Evolutionary conservation across 805 yeast species (phyloP).

Genomic region (Scheffersomyces lignosus): DNA sequence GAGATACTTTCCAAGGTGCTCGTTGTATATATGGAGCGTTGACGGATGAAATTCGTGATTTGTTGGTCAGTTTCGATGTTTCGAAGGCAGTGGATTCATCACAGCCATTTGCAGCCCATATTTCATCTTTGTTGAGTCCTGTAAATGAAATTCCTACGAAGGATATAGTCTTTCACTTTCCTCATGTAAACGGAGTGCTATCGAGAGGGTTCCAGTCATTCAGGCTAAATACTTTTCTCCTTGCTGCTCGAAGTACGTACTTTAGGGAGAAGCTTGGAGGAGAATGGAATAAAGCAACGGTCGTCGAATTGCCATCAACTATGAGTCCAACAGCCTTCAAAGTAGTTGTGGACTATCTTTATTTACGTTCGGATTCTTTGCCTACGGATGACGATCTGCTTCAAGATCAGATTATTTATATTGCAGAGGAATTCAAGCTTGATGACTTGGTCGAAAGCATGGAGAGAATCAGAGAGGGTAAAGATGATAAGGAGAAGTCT

Average conservation of each 20-base stretch:
- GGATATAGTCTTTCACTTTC: slow-evolving; percentile 32
- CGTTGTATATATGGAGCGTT: slow-evolving; percentile 76
- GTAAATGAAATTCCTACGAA: slow-evolving; percentile 21
- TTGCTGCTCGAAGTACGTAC: slow-evolving; percentile 35
- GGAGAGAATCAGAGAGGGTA: slow-evolving; percentile 24
- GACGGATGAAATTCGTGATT: slow-evolving; percentile 60
- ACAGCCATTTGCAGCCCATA: slow-evolving; percentile 73
- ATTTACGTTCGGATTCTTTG: slow-evolving; percentile 33
- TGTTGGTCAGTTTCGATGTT: slow-evolving; percentile 60
- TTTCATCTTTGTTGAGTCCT: slow-evolving; percentile 48
- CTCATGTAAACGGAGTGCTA: slow-evolving; percentile 14
- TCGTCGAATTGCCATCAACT: slow-evolving; percentile 16
- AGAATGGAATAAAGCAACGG: slow-evolving; percentile 18
- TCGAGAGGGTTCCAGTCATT: slow-evolving; percentile 14
- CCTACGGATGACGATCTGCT: slow-evolving; percentile 18
- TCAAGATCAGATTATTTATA: slow-evolving; percentile 19
- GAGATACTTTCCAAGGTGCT: slow-evolving; percentile 81
- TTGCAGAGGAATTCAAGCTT: slow-evolving; percentile 35
- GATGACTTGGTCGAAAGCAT: slow-evolving; percentile 37
- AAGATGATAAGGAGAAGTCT: slow-evolving; percentile 20
- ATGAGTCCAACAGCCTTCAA: slow-evolving; percentile 20
- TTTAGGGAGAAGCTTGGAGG: slow-evolving; percentile 20
- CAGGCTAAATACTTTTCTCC: slow-evolving; percentile 27
- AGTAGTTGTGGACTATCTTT: slow-evolving; percentile 29
- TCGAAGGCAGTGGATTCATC: slow-evolving; percentile 64